Conservation (phyloP, 306 rosid genomes). For the Spatholobus suberectus region DNA sequence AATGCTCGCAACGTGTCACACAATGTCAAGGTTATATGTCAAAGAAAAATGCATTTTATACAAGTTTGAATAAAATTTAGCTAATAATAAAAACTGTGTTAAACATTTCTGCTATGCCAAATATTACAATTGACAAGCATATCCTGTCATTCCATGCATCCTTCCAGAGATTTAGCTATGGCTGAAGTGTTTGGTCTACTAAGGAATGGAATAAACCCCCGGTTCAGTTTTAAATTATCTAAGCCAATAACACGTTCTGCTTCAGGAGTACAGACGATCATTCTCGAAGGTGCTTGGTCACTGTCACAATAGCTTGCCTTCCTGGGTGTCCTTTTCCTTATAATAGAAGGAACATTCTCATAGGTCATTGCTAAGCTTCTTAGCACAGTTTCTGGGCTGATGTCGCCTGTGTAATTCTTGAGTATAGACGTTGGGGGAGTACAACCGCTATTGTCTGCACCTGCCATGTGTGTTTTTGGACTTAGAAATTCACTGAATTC, state of each 20-base stretch:
- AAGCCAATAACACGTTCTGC: constrained; percentile 6
- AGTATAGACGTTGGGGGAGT: constrained; percentile 30
- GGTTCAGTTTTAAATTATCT: constrained; percentile 18
- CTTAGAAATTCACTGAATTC: constrained; percentile 17
- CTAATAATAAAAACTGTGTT: background rate
- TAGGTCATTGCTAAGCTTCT: constrained; percentile 61
- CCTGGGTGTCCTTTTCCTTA: constrained; percentile 55
- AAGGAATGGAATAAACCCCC: constrained; percentile 27
- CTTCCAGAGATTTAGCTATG: constrained; percentile 39
- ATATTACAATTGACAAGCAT: constrained; percentile 36
- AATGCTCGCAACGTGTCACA: background rate
- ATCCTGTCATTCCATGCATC: constrained; percentile 39
- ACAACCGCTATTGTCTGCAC: background rate
- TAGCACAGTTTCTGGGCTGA: constrained; percentile 55
- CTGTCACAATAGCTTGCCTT: constrained; percentile 25
- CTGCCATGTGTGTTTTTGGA: background rate
- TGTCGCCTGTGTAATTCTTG: background rate
- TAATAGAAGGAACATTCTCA: constrained; percentile 62
- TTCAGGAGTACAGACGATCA: constrained; percentile 26
- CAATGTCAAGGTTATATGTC: background rate
- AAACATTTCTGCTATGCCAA: background rate
- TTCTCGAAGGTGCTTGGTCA: constrained; percentile 18
- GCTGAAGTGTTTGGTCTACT: constrained; percentile 9
- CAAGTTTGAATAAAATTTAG: background rate
- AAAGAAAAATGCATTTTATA: background rate